A percentile compares a stretch with the other conserved stretches of the same genome.
Evolutionary conservation across 2,329 filamentous ascomycete genomes (phyloP).

Genomic region (Aspergillus oerlinghausenensis): DNA sequence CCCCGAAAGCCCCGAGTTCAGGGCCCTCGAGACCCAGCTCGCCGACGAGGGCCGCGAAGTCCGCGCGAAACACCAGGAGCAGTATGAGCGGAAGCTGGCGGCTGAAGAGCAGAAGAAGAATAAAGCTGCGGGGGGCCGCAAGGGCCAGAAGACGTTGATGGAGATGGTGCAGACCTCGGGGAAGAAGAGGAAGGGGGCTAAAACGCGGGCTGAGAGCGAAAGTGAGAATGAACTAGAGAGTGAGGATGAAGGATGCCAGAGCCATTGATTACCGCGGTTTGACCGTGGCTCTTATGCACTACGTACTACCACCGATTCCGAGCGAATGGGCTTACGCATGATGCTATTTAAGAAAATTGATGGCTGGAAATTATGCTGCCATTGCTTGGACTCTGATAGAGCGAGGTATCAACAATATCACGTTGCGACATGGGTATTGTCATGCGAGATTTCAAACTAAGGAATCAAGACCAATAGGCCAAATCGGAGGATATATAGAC

Average conservation of each 20-base stretch:
- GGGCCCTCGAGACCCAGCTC: slow-evolving; percentile 59
- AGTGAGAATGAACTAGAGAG: background rate
- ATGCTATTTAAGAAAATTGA: background rate
- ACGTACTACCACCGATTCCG: background rate
- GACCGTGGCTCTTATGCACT: background rate
- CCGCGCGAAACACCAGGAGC: slow-evolving; percentile 68
- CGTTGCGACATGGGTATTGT: background rate
- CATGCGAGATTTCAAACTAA: background rate
- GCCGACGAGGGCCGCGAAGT: slow-evolving; percentile 65
- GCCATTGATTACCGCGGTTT: slow-evolving; percentile 1
- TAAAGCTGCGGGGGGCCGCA: slow-evolving; percentile 37
- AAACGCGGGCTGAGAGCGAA: slow-evolving; percentile 2
- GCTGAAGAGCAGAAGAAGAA: slow-evolving; percentile 51
- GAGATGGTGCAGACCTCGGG: slow-evolving; percentile 29
- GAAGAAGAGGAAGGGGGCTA: slow-evolving; percentile 10
- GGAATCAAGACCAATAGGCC: background rate
- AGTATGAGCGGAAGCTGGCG: slow-evolving; percentile 69
- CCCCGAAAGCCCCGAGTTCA: slow-evolving; percentile 67
- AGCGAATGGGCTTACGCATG: background rate
- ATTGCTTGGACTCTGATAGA: background rate
- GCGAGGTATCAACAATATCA: background rate
- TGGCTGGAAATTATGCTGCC: background rate
- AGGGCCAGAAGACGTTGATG: slow-evolving; percentile 31
- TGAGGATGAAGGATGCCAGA: slow-evolving; percentile 21
- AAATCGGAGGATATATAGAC: slow-evolving; percentile 4